phyloP scores from a whole-genome alignment of 805 yeast genomes.

The Cyberlindnera mississippiensis region DNA sequence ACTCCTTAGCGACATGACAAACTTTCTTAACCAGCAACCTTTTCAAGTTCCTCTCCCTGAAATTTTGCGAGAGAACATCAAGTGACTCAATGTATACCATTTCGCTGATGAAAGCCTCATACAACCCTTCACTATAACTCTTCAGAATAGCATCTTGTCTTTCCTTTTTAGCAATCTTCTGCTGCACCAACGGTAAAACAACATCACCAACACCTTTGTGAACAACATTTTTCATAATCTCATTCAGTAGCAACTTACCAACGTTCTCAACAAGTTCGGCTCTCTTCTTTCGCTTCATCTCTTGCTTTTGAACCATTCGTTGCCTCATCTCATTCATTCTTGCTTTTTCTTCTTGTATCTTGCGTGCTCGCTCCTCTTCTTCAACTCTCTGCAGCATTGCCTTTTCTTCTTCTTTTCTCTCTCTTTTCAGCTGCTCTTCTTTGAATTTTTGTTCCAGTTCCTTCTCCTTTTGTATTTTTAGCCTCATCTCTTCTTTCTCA shows the following conservation, averaged over 20 bases:
- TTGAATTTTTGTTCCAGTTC: not conserved
- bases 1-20: conserved; percentile 24
- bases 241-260: conserved; percentile 1
- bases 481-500: not conserved
- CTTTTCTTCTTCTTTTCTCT: conserved; percentile 4
- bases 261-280: conserved; percentile 14
- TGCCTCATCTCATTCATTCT: conserved; percentile 15
- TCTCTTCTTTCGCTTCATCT: conserved; percentile 13
- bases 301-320: conserved; percentile 17
- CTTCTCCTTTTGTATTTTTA: not conserved
- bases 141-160: conserved; percentile 32
- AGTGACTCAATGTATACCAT: conserved; percentile 40
- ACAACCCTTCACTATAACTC: conserved; percentile 47
- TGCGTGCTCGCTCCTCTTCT: conserved; percentile 9
- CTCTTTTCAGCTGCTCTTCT: conserved; percentile 3
- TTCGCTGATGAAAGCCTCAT: conserved; percentile 58
- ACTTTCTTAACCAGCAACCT: conserved; percentile 32
- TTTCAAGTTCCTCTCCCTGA: conserved; percentile 33
- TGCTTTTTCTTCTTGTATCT: conserved; percentile 10
- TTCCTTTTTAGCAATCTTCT: conserved; percentile 13
- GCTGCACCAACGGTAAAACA: conserved; percentile 11
- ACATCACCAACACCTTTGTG: conserved; percentile 15
- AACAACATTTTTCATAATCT: conserved; percentile 26
- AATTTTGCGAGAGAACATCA: conserved; percentile 43
- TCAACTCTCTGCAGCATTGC: conserved; percentile 7